Conservation (phyloP, 352 stramenopile genomes). For the Pythium sp. region DNA sequence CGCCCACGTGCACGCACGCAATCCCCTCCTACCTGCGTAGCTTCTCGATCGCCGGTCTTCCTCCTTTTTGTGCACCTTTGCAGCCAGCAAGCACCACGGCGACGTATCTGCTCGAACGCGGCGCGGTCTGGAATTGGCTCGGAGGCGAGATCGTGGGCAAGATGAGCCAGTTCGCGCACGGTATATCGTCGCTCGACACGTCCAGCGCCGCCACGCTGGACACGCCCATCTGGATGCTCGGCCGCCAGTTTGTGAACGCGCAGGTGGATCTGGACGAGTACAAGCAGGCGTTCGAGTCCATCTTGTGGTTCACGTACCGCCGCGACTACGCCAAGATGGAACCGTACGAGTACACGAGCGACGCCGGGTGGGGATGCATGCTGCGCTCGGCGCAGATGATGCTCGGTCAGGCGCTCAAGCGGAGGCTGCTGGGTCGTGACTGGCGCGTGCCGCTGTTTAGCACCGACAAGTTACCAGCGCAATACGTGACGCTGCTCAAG, state of each 20-base stretch:
- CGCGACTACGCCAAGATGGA: slow-evolving; percentile 84
- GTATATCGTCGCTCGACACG: slow-evolving; percentile 71
- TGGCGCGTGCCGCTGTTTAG: slow-evolving; percentile 42
- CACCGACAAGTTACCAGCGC: slow-evolving; percentile 33
- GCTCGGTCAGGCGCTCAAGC: slow-evolving; percentile 86
- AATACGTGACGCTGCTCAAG: slow-evolving; percentile 59
- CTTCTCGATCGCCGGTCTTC: background rate
- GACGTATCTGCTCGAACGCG: slow-evolving; percentile 20
- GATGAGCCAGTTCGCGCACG: slow-evolving; percentile 84
- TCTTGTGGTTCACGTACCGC: slow-evolving; percentile 91
- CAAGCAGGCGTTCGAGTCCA: slow-evolving; percentile 53
- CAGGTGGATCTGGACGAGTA: slow-evolving; percentile 49
- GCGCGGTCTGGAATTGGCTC: slow-evolving; percentile 29
- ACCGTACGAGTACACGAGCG: slow-evolving; percentile 86
- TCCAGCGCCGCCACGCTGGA: slow-evolving; percentile 29
- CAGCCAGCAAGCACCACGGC: slow-evolving; percentile 12
- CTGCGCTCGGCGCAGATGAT: slow-evolving; percentile 95
- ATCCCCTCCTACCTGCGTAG: background rate
- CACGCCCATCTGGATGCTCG: slow-evolving; percentile 51
- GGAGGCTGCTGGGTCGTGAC: slow-evolving; percentile 60
- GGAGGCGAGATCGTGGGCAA: slow-evolving; percentile 41
- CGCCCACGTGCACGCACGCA: background rate
- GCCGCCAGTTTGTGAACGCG: slow-evolving; percentile 30
- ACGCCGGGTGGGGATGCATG: slow-evolving; percentile 97
- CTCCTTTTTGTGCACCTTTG: background rate